Conservation (phyloP, 768 basidiomycete species). For the Leccinum incarnatum region DNA sequence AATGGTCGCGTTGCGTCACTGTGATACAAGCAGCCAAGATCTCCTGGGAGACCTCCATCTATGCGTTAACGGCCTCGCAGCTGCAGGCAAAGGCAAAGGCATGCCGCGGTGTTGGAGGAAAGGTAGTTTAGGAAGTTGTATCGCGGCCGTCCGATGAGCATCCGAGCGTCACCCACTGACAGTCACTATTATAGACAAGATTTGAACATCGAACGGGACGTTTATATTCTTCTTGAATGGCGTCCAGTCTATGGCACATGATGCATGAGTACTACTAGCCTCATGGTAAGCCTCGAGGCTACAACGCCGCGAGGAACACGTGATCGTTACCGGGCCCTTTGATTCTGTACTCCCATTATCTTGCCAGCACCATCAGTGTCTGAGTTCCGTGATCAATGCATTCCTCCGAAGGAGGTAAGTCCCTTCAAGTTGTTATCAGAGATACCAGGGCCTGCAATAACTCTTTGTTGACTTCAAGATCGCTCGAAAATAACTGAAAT, state of each 20-base stretch:
- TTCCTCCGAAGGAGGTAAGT: neutral
- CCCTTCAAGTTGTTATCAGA: neutral
- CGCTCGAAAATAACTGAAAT: neutral
- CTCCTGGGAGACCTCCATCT: too few relatives aligned
- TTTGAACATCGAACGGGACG: neutral
- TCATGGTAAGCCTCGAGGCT: too few relatives aligned
- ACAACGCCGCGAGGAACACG: too few relatives aligned
- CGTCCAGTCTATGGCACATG: too few relatives aligned
- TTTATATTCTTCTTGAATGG: too few relatives aligned
- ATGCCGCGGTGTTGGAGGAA: too few relatives aligned
- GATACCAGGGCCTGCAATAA: neutral
- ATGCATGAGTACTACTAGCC: too few relatives aligned
- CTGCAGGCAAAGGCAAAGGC: rapidly evolving
- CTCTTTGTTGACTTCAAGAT: neutral
- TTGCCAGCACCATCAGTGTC: too few relatives aligned
- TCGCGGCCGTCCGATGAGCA: neutral
- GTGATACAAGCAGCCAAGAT: too few relatives aligned
- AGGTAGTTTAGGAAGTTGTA: neutral
- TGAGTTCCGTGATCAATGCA: neutral
- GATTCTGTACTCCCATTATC: too few relatives aligned
- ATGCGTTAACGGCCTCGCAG: neutral
- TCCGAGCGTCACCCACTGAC: neutral
- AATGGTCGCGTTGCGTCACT: too few relatives aligned
- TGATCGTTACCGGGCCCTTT: too few relatives aligned
- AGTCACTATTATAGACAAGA: neutral